Base-by-base conservation (phyloP, 805 yeast species). In the Hanseniaspora vineae region DNA sequence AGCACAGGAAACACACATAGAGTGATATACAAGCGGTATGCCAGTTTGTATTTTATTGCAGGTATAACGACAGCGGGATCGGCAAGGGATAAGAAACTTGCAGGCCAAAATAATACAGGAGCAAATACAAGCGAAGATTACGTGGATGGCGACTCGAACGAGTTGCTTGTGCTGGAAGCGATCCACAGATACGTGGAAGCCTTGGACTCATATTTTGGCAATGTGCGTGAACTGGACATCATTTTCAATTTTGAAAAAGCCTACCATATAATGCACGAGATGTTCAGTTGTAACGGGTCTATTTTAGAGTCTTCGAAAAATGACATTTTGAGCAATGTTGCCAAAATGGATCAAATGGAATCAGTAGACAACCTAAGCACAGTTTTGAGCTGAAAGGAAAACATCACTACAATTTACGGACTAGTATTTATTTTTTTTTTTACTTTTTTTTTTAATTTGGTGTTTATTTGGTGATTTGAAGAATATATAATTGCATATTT, bases 161-260 rank as follows among this genome's bases (percentile, higher is more conserved):
- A 92, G 62, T 71, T 92, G 52, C 66, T 86, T 47, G 80, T 94
- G 1, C 69, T 92, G 49, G 98, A 92, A 58, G 69, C 84, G 15
- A 81, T 92, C 46, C 98, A 92, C 62, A 72, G 97, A 51, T 92
- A 81, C 62, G 98, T 92, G 39, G 98, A 92, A 64, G 88, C 86
- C 54, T 87, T 92, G 96, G 98, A 92, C 69, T 82, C 84, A 56
- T 79, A 88, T 50, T 92, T 86, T 61, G 97, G 96, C 12, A 90
- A 87, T 59, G 98, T 92, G 15, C 88, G 97, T 66, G 98, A 92
- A 63, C 71, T 92, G 57, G 98, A 92, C 66, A 92, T 92, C 52
- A 92, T 92, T 45, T 92, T 92, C 75, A 92, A 94, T 59, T 92
- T 92, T 67, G 85, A 84, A 56, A 84, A 85, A 60, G 97, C 97